phyloP scores from a whole-genome alignment of 257 asterid species.

The Ajuga chamaepitys region DNA sequence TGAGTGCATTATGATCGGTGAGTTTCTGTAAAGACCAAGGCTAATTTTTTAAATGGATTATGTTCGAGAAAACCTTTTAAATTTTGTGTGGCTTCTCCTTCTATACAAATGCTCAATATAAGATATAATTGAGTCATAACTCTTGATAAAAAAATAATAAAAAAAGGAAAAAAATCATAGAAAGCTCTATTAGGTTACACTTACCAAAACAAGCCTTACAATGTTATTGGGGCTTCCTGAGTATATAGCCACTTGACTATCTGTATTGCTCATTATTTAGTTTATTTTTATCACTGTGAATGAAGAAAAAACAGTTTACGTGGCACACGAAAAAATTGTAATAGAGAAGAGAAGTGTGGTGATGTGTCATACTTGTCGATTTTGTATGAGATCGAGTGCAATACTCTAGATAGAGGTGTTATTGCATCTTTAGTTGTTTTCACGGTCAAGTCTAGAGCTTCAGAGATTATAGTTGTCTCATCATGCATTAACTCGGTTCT shows the following conservation, averaged over 20 bases:
- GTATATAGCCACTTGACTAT: conserved; percentile 43
- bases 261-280: conserved; percentile 40
- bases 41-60: not conserved
- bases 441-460: conserved; percentile 65
- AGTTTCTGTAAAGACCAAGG: not conserved
- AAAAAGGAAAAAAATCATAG: too few species aligned
- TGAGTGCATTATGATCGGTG: not conserved
- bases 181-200: not conserved
- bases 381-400: conserved; percentile 57
- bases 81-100: not conserved
- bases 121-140: not conserved
- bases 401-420: conserved; percentile 53
- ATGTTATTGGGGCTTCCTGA: conserved; percentile 30
- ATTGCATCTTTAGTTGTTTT: conserved; percentile 75
- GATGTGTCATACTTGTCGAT: conserved; percentile 41
- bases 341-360: not conserved
- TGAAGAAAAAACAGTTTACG: conserved; percentile 3
- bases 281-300: conserved; percentile 40
- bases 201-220: conserved; percentile 49
- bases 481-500: conserved; percentile 50
- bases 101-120: not conserved
- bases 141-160: not conserved
- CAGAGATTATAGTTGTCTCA: conserved; percentile 67
- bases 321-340: not conserved
- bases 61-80: not conserved